Evolutionary conservation across 768 basidiomycete species (phyloP).

Genomic region (Lactarius evosmus): DNA sequence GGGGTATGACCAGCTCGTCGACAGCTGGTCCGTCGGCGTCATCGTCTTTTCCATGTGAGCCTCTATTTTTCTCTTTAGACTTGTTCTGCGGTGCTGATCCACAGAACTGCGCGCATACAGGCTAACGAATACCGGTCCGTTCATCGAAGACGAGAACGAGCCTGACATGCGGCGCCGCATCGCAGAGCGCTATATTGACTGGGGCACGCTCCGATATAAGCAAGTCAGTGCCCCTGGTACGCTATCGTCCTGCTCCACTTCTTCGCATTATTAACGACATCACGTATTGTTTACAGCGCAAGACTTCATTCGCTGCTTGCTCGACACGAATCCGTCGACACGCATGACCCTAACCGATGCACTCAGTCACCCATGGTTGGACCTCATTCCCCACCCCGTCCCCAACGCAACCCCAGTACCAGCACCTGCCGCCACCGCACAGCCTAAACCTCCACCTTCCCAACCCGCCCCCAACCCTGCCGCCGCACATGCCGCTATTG

Average conservation of each 20-base stretch:
- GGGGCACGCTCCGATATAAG: background rate
- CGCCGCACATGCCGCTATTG: background rate
- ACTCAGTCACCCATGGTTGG: slow-evolving; percentile 75
- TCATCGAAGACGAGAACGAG: slow-evolving; percentile 19
- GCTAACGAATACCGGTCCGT: slow-evolving; percentile 10
- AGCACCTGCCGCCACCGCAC: background rate
- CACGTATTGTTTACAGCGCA: slow-evolving; percentile 41
- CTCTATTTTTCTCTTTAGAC: background rate
- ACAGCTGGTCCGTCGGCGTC: slow-evolving; percentile 95
- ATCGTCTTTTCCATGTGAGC: slow-evolving; percentile 88
- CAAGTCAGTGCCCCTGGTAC: slow-evolving; percentile 44
- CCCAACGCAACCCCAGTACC: background rate
- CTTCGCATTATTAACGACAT: slow-evolving; percentile 5
- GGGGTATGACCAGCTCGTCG: slow-evolving; percentile 87
- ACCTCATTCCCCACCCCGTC: background rate
- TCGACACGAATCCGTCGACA: slow-evolving; percentile 56
- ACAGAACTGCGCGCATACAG: background rate
- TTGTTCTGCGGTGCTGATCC: background rate
- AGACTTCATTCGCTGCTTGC: slow-evolving; percentile 64
- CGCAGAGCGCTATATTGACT: slow-evolving; percentile 20
- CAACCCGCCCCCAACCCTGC: background rate
- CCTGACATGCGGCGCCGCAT: slow-evolving; percentile 20
- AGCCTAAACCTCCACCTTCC: background rate
- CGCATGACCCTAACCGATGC: slow-evolving; percentile 75
- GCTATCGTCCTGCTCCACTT: slow-evolving; percentile 25